phyloP scores from a whole-genome alignment of 2,329 filamentous ascomycete genomes.

The Colletotrichum cereale region DNA sequence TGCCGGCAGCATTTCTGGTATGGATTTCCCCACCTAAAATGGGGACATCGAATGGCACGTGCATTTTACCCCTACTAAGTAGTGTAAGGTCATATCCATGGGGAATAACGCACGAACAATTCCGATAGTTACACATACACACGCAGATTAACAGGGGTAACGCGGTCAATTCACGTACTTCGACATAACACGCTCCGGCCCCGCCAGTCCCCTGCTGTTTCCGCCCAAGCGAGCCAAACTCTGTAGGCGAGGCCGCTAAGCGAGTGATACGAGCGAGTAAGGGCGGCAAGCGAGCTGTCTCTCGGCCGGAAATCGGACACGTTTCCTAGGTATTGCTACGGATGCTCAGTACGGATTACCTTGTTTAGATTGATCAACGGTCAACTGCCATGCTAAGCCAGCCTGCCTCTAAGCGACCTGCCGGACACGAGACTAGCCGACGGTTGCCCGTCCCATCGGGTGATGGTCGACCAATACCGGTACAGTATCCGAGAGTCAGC shows the following conservation, averaged over 20 bases:
- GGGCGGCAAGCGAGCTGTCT: neutral
- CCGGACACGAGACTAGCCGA: constrained; percentile 7
- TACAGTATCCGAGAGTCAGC: neutral
- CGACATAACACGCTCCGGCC: too few species aligned
- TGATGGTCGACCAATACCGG: neutral
- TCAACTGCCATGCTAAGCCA: neutral
- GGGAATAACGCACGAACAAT: too few species aligned
- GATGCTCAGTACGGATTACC: too few species aligned
- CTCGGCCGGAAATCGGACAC: neutral
- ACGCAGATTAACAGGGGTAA: too few species aligned
- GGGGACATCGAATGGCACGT: too few species aligned
- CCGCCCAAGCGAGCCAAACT: constrained; percentile 1
- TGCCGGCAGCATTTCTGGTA: too few species aligned
- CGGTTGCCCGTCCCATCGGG: neutral
- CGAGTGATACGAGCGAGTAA: neutral
- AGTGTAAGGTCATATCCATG: too few species aligned
- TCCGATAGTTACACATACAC: too few species aligned
- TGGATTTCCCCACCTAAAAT: too few species aligned
- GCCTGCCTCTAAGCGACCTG: constrained; percentile 5
- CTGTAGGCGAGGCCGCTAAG: neutral
- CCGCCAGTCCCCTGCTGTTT: neutral
- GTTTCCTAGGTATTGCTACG: neutral
- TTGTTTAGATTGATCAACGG: neutral
- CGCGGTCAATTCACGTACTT: too few species aligned
- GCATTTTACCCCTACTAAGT: too few species aligned